Percentiles rank a stretch among this genome's conserved stretches.
phyloP scores from a whole-genome alignment of 441 rosid species.

The Gossypium davidsonii region DNA sequence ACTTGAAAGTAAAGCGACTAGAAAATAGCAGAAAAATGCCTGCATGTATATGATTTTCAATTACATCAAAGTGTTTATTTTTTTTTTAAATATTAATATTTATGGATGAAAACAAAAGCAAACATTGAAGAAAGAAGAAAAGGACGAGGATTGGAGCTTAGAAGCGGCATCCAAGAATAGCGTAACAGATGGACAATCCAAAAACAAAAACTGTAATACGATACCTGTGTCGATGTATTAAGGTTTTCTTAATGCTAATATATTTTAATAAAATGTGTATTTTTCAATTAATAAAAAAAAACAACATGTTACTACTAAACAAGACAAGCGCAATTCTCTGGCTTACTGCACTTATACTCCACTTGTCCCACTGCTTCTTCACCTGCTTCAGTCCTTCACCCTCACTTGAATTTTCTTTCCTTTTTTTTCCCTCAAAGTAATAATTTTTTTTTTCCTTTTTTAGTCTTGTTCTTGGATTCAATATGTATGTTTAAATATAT shows the following conservation, averaged over 20 bases:
- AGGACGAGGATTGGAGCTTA: conserved; percentile 39
- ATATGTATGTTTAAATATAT: too few species aligned
- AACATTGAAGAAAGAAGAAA: conserved; percentile 17
- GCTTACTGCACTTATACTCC: not conserved
- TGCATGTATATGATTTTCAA: conserved; percentile 5
- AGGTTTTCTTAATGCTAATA: not conserved
- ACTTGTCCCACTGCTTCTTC: not conserved
- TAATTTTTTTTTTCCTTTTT: too few species aligned
- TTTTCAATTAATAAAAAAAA: not conserved
- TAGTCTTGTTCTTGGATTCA: too few species aligned
- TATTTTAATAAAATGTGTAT: not conserved
- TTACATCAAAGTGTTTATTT: too few species aligned
- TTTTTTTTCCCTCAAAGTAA: too few species aligned
- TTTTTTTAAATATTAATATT: not conserved
- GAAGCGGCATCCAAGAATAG: conserved; percentile 30
- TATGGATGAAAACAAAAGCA: conserved; percentile 26
- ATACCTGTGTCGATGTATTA: not conserved
- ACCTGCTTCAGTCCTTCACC: not conserved
- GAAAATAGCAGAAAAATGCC: conserved; percentile 26
- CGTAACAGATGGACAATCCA: conserved; percentile 13
- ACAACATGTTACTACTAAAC: not conserved
- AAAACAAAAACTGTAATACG: not conserved
- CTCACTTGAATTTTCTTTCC: too few species aligned
- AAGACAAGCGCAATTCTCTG: conserved; percentile 6
- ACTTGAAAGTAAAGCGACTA: conserved; percentile 49